These are phyloP conservation scores for Biscutella auriculata DNA, from an alignment of 441 rosid species.

Conservation along the genomic window DNA sequence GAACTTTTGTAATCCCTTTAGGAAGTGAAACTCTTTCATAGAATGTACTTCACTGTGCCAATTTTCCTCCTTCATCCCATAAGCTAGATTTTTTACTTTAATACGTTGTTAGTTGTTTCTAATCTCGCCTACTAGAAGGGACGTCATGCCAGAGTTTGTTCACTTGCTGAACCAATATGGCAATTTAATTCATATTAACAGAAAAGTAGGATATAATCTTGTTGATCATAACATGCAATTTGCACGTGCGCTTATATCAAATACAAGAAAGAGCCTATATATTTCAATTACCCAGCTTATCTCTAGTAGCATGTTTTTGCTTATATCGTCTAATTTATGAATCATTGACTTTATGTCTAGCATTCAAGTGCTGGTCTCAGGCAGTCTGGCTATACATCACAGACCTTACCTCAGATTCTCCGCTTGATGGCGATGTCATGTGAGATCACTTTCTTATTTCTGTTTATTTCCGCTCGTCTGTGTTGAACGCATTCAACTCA, in stretches of 20 bases:
- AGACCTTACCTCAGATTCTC: conserved; percentile 56
- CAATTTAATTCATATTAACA: background rate
- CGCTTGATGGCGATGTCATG: conserved; percentile 83
- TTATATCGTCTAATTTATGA: background rate
- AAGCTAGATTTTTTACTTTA: background rate
- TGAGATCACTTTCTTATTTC: conserved; percentile 35
- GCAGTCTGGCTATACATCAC: conserved; percentile 63
- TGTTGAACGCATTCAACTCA: conserved; percentile 15
- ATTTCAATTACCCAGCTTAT: background rate
- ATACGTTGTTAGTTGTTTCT: background rate
- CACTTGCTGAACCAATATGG: conserved; percentile 1
- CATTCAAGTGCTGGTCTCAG: conserved; percentile 95
- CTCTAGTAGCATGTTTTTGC: background rate
- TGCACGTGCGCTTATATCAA: background rate
- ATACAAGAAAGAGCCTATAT: background rate
- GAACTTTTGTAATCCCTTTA: conserved; percentile 1
- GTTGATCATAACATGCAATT: conserved; percentile 9
- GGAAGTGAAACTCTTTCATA: background rate
- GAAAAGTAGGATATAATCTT: conserved; percentile 6
- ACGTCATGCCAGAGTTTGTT: background rate
- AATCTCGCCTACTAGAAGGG: background rate
- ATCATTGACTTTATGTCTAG: conserved; percentile 29
- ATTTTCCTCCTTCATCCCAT: background rate
- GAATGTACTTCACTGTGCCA: background rate
- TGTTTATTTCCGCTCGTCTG: conserved; percentile 10